Evolutionary conservation across 495 filamentous ascomycete genomes (phyloP), one percentile per base, ranked within the genome.

Genomic region (Penicillium crystallinum): DNA sequence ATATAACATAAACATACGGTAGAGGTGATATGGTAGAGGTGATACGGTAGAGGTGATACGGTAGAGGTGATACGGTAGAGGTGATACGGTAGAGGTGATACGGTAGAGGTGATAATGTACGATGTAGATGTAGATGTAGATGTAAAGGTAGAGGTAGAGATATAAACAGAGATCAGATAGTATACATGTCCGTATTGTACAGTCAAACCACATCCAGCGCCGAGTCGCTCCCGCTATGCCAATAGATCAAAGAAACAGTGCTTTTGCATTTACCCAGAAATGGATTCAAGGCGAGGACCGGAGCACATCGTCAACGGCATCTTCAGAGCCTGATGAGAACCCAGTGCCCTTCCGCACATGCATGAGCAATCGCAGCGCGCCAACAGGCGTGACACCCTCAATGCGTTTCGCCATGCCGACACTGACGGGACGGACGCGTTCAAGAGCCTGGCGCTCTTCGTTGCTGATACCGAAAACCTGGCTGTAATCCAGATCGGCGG

Each of bases 321-420:
- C 52, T 17, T 54, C 58, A 27, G n/a, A 40, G 36, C 35, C 56
- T 52, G 33, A 35, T 15, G 33, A 9, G 27, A 63, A 61, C 6
- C 63, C 63, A 33, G 30, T 56, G 21, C 53, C 50, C 47, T 56
- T 68, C 33, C 68, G 60, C 10, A 75, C 69, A 61, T 77, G 70
- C 52, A 72, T 69, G 31, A 81, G 57, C 37, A 81, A 53, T 15
- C 71, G 57, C 49, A 81, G 52, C 1, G 74, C 71, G 33, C 77
- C 77, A 11, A 69, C 65, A 14, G 77, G 77, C 14, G 78, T 80
- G 18, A 89, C 77, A 2, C 93, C 92, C 67, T 98, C 93, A 44
- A 96, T 81, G 9, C 95, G 72, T 43, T 90, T 72, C 15, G 92
- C 91, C 83, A 95, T 91, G 3, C 90, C 95, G 21, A 98, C 70